phyloP scores from a whole-genome alignment of 164 flowering plant species.

The Vitis rupestris region DNA sequence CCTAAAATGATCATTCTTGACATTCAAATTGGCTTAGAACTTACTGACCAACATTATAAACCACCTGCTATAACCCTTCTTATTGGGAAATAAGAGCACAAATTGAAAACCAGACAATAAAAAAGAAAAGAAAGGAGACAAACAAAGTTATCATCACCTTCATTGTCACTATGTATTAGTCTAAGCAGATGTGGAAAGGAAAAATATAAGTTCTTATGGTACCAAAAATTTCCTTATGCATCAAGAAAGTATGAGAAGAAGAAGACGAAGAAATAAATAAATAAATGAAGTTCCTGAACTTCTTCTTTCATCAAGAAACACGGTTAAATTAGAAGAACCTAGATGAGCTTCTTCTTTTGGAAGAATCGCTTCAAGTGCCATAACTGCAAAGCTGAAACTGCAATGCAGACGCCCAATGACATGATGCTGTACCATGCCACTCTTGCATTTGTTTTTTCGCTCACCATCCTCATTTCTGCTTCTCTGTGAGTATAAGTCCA shows the following conservation, averaged over 20 bases:
- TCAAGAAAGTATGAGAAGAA: background rate
- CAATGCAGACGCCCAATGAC: constrained; percentile 84
- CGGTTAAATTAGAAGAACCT: constrained; percentile 13
- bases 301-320: constrained; percentile 1
- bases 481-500: constrained; percentile 27
- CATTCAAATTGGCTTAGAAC: too few species aligned
- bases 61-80: too few species aligned
- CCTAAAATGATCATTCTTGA: too few species aligned
- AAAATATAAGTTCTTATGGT: too few species aligned
- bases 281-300: background rate
- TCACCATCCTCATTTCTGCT: constrained; percentile 77
- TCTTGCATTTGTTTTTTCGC: constrained; percentile 72
- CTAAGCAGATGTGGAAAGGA: too few species aligned
- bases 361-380: constrained; percentile 83
- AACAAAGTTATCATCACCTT: too few species aligned
- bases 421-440: constrained; percentile 81
- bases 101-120: too few species aligned
- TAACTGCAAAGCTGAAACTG: constrained; percentile 60
- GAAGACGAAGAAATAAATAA: background rate
- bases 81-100: too few species aligned
- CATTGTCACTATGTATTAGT: too few species aligned
- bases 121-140: too few species aligned
- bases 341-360: constrained; percentile 90
- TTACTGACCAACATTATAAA: too few species aligned
- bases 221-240: background rate